Base-by-base conservation (phyloP, 2,329 filamentous ascomycete species). In the Microsporum audouinii region DNA sequence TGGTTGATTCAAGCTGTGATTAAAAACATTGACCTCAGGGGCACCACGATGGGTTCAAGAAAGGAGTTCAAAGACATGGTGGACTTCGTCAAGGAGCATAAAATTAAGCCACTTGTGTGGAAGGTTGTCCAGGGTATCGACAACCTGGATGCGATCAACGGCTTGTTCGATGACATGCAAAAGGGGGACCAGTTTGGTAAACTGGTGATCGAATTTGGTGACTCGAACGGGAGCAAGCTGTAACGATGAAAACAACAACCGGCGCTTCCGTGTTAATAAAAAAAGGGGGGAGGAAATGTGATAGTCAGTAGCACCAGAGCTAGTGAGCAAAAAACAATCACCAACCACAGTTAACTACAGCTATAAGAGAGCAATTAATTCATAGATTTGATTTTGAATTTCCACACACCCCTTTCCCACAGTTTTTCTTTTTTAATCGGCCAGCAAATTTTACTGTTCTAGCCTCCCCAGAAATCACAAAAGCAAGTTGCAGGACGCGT, bases 1-100 rank as follows among this genome's bases (percentile, higher is more conserved):
- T 96, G 89, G 82, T 69, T 83, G 10, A 96, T 96, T 88, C 75
- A 79, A 63, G 91, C 91, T 0, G 88, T 94, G 12, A 75, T 97
- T 63, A 88, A 87, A 73, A 96, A 97, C 69, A 82, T 96, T 59
- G 92, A 97, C 67, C 80, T 97, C 33, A 82, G 83, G 57, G 92
- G 94, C 17, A 86, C 84, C 12, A 96, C 91, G 0, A 96, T 97
- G 91, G 92, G 92, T 0, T 95, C 89, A 33, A 82, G 88, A 51
- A 85, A 84, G 70, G 94, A 97, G 75, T 97, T 96, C 70, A 79
- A 79, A n/a, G 89, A 94, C 27, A 96, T 97, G 90, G 80, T 96
- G 4, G 79, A 81, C 1, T 96, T 96, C 75, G 88, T 96, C 39
- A 79, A 80, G 10, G 76, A 85, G 65, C 84, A 89, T 65, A 82